Conservation (phyloP, 2,329 filamentous ascomycete species). For the Colletotrichum filicis region DNA sequence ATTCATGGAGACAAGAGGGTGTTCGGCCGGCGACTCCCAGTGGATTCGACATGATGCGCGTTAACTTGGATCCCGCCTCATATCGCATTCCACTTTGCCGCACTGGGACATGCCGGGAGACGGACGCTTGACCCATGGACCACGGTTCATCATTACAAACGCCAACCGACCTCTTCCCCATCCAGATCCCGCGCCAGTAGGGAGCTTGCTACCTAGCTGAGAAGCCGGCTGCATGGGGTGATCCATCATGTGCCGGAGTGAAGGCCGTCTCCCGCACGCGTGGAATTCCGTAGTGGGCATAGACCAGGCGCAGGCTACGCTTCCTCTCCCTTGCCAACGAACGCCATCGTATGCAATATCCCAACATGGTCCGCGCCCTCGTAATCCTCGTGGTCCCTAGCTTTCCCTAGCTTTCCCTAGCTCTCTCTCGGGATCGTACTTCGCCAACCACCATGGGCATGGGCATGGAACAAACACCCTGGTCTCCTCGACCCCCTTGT, state of each 20-base stretch:
- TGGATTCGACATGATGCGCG: neutral
- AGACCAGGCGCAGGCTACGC: neutral
- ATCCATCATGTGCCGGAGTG: conserved; percentile 26
- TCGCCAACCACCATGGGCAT: neutral
- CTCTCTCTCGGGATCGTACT: neutral
- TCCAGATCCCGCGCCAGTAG: neutral
- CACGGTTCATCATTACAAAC: neutral
- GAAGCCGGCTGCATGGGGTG: neutral
- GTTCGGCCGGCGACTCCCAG: conserved; percentile 27
- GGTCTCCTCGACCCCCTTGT: neutral
- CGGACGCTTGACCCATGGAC: neutral
- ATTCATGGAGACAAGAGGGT: conserved; percentile 5
- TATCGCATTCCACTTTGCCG: conserved; percentile 7
- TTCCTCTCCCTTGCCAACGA: neutral
- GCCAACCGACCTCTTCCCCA: neutral
- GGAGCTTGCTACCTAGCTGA: neutral
- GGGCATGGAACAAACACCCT: neutral
- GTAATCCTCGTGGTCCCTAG: conserved; percentile 23
- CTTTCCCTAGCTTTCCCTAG: conserved; percentile 4
- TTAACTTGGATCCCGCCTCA: neutral
- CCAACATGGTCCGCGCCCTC: conserved; percentile 7
- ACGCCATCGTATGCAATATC: conserved; percentile 13
- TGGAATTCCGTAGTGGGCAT: conserved; percentile 3
- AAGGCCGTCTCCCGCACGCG: conserved; percentile 26
- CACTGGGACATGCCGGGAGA: neutral